Conservation (phyloP, 2,329 filamentous ascomycete species). For the Leptographium wingfieldii region DNA sequence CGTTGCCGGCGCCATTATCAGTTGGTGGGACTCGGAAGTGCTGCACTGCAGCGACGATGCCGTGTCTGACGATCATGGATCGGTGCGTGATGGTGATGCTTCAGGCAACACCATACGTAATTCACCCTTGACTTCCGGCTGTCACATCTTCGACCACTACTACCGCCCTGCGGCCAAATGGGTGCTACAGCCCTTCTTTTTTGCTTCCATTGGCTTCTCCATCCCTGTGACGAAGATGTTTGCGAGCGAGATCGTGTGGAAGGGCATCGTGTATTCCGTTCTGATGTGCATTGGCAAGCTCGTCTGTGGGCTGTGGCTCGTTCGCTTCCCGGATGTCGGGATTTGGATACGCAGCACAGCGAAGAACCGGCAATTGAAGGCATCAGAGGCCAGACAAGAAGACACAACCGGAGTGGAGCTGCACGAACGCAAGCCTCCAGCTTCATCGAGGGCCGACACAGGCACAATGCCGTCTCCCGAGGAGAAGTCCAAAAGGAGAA, state of each 20-base stretch:
- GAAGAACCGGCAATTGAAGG: neutral
- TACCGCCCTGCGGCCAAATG: constrained; percentile 27
- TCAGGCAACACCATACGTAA: neutral
- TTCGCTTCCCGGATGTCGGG: constrained; percentile 2
- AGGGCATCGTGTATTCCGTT: constrained; percentile 56
- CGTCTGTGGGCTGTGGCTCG: constrained; percentile 41
- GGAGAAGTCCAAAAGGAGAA: neutral
- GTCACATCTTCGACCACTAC: constrained; percentile 25
- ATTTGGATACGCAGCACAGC: neutral
- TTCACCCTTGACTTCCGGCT: neutral
- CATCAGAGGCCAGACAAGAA: neutral
- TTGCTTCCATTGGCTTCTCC: constrained; percentile 64
- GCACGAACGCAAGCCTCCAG: neutral
- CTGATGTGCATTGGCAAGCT: constrained; percentile 57
- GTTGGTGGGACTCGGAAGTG: constrained; percentile 42
- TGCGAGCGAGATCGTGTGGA: constrained; percentile 50
- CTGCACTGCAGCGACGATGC: constrained; percentile 11
- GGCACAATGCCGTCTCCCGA: neutral
- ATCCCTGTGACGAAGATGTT: constrained; percentile 66
- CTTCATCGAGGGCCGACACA: neutral
- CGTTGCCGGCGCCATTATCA: constrained; percentile 43
- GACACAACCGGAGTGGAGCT: neutral
- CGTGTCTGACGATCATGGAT: too few species aligned
- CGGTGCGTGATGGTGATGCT: neutral
- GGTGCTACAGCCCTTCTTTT: constrained; percentile 60